These are phyloP conservation scores for Capsella bursapastoris DNA, from an alignment of 345 rosid genomes.

Conservation along the genomic window DNA sequence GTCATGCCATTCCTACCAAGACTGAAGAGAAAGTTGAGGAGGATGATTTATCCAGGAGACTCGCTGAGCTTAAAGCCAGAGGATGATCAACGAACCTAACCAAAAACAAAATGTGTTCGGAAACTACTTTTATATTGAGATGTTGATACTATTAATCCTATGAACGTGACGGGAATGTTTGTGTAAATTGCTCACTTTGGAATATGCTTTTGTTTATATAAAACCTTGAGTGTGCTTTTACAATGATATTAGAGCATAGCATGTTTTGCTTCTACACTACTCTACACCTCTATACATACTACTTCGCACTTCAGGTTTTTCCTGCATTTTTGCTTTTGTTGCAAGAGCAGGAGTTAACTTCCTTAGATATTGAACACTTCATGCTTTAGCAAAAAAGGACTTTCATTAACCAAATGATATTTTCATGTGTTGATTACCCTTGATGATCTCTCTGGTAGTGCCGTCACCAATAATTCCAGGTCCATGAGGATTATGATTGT, in stretches of 20 bases:
- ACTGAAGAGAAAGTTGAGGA: conserved; percentile 79
- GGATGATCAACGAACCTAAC: conserved; percentile 48
- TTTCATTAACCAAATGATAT: conserved; percentile 34
- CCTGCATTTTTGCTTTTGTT: conserved; percentile 42
- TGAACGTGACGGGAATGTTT: conserved; percentile 16
- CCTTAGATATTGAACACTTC: background rate
- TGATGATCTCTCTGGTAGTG: conserved; percentile 62
- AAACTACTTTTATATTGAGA: background rate
- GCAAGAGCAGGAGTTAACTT: background rate
- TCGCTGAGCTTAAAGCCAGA: conserved; percentile 87
- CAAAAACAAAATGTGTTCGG: background rate
- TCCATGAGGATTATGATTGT: conserved; percentile 45
- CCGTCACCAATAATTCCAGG: conserved; percentile 60
- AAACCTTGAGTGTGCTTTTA: conserved; percentile 15
- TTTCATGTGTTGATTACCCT: conserved; percentile 61
- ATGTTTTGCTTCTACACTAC: background rate
- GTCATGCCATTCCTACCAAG: conserved; percentile 76
- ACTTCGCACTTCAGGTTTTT: conserved; percentile 53
- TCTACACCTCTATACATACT: conserved; percentile 8
- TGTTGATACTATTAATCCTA: conserved; percentile 12
- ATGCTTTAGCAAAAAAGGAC: background rate
- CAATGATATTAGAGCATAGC: background rate
- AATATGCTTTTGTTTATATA: conserved; percentile 26
- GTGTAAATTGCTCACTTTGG: conserved; percentile 29
- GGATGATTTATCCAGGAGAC: conserved; percentile 87